A percentile compares a stretch with the other conserved stretches of the same genome.
Evolutionary conservation across 1,284 basidiomycete species (phyloP).

Genomic region (Mycosarcoma maydis): DNA sequence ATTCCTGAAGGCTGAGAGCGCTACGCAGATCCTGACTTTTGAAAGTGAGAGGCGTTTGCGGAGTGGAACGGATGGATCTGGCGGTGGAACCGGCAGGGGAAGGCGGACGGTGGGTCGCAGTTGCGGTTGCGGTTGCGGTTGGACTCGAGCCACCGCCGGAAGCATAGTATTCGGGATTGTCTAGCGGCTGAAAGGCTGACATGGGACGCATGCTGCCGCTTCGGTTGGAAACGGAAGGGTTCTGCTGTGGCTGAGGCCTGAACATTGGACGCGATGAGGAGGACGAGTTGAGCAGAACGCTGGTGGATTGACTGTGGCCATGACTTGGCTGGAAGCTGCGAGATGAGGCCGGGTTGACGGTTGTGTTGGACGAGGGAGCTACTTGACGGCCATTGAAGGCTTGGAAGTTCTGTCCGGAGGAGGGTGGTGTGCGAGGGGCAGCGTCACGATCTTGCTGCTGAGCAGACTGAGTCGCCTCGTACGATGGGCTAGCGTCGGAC

Average conservation of each 20-base stretch:
- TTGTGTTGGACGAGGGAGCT: constrained; percentile 1
- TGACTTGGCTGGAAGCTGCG: constrained; percentile 34
- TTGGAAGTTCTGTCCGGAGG: constrained; percentile 15
- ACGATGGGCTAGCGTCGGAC: constrained; percentile 10
- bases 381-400: constrained; percentile 20
- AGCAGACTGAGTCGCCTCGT: constrained; percentile 18
- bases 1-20: constrained; percentile 62
- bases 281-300: constrained; percentile 32
- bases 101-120: constrained; percentile 26
- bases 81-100: constrained; percentile 52
- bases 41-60: constrained; percentile 60
- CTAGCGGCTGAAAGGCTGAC: constrained; percentile 63
- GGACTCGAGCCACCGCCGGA: constrained; percentile 15
- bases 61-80: constrained; percentile 47
- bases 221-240: constrained; percentile 14
- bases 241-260: constrained; percentile 24
- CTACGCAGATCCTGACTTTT: constrained; percentile 62
- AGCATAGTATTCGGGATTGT: constrained; percentile 41
- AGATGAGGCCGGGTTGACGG: constrained; percentile 1
- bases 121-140: too few relatives aligned
- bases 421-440: constrained; percentile 6
- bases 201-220: constrained; percentile 55
- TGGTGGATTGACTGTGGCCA: constrained; percentile 39
- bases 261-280: constrained; percentile 28
- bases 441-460: constrained; percentile 11